phyloP scores from a whole-genome alignment of 116 monocot genomes.

The Posidonia oceanica region DNA sequence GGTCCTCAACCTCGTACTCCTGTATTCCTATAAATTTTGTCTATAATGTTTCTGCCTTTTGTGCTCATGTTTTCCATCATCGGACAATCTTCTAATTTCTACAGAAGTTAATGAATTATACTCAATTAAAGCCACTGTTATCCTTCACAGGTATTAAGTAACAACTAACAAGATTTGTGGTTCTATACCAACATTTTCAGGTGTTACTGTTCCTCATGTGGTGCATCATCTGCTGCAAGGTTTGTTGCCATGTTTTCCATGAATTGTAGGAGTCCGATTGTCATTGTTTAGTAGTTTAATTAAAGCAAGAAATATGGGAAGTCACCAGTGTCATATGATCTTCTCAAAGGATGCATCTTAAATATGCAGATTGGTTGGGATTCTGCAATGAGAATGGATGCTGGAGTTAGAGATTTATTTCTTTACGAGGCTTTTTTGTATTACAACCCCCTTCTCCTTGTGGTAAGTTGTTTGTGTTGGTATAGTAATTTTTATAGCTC shows the following conservation, averaged over 20 bases:
- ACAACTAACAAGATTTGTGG: neutral
- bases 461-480: constrained; percentile 36
- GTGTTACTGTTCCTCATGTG: constrained; percentile 68
- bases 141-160: too few species aligned
- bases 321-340: neutral
- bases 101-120: too few species aligned
- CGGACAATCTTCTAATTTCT: too few species aligned
- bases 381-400: constrained; percentile 90
- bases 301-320: neutral
- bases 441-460: constrained; percentile 92
- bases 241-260: constrained; percentile 21
- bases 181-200: constrained; percentile 19
- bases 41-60: too few species aligned
- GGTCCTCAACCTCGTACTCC: too few species aligned
- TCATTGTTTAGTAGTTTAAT: neutral
- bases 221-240: constrained; percentile 86
- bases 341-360: neutral
- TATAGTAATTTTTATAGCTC: too few species aligned
- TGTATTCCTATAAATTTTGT: too few species aligned
- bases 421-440: constrained; percentile 94
- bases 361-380: constrained; percentile 70
- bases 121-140: too few species aligned
- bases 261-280: neutral
- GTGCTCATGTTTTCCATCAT: too few species aligned
- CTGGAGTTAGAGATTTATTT: constrained; percentile 74